Evolutionary conservation across 345 rosid species (phyloP).

Genomic region (Eutrema yunnanense): DNA sequence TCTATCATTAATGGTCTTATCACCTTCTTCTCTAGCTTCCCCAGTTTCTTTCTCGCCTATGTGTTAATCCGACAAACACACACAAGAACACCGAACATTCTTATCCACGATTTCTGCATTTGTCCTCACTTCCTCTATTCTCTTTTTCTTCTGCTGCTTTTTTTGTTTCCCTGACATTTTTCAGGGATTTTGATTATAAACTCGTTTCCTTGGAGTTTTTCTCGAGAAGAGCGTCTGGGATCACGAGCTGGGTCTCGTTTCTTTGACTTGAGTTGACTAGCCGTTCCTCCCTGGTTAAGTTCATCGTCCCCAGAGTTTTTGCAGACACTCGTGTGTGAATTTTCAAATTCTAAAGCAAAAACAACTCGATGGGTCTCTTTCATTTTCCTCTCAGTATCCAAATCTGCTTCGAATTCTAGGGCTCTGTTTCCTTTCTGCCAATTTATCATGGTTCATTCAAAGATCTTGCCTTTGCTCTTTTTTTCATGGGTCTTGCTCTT

Average conservation of each 20-base stretch:
- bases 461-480: slow-evolving; percentile 30
- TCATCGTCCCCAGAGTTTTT: neutral
- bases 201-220: slow-evolving; percentile 5
- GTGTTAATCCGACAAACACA: slow-evolving; percentile 26
- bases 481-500: slow-evolving; percentile 40
- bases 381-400: slow-evolving; percentile 3
- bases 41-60: slow-evolving; percentile 17
- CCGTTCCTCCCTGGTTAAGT: neutral
- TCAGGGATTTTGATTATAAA: neutral
- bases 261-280: slow-evolving; percentile 19
- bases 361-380: slow-evolving; percentile 13
- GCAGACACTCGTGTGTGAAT: neutral
- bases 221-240: slow-evolving; percentile 16
- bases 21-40: slow-evolving; percentile 25
- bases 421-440: slow-evolving; percentile 21
- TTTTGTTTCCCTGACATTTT: neutral
- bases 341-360: neutral
- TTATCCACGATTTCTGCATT: slow-evolving; percentile 14
- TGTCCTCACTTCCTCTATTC: neutral
- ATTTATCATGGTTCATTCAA: slow-evolving; percentile 32
- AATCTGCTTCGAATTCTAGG: slow-evolving; percentile 21
- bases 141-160: neutral
- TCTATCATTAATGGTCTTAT: slow-evolving; percentile 27
- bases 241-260: slow-evolving; percentile 23
- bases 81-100: slow-evolving; percentile 22